These are phyloP conservation scores for Arthrobotrys pseudoclavata DNA, from an alignment of 2,329 filamentous ascomycete species.

Conservation along the genomic window DNA sequence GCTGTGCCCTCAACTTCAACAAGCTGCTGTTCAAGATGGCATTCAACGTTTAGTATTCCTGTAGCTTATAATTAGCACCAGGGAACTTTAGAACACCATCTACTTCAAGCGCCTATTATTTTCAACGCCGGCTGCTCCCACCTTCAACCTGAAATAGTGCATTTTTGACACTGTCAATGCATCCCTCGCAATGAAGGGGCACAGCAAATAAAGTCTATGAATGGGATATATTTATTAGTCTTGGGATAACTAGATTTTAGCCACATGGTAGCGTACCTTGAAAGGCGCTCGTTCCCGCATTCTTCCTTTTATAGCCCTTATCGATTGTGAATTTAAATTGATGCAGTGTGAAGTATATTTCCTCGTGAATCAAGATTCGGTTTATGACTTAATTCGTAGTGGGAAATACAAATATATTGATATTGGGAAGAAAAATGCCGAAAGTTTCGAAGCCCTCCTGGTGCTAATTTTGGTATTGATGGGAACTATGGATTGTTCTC, in stretches of 20 bases:
- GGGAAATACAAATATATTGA: no score
- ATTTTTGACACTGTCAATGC: slow-evolving; percentile 86
- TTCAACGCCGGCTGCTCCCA: slow-evolving; percentile 64
- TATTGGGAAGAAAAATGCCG: no score
- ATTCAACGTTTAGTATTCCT: slow-evolving; percentile 87
- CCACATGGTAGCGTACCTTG: slow-evolving; percentile 19
- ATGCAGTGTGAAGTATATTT: no score
- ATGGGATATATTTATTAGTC: background rate
- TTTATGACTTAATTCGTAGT: no score
- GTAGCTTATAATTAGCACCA: slow-evolving; percentile 6
- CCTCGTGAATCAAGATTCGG: no score
- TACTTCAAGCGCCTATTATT: background rate
- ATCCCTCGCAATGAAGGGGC: slow-evolving; percentile 89
- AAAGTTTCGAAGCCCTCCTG: no score
- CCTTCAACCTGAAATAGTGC: slow-evolving; percentile 80
- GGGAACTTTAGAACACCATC: background rate
- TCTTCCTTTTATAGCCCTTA: background rate
- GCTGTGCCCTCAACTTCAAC: slow-evolving; percentile 89
- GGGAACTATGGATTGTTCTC: no score
- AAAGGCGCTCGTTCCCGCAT: slow-evolving; percentile 35
- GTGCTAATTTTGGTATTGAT: no score
- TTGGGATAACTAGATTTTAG: background rate
- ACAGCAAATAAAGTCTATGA: slow-evolving; percentile 94
- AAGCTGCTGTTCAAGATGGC: slow-evolving; percentile 84
- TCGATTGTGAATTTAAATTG: background rate